Conservation (phyloP, 176 grass and related monocot genomes). For the Ampelocalamus luodianensis region DNA sequence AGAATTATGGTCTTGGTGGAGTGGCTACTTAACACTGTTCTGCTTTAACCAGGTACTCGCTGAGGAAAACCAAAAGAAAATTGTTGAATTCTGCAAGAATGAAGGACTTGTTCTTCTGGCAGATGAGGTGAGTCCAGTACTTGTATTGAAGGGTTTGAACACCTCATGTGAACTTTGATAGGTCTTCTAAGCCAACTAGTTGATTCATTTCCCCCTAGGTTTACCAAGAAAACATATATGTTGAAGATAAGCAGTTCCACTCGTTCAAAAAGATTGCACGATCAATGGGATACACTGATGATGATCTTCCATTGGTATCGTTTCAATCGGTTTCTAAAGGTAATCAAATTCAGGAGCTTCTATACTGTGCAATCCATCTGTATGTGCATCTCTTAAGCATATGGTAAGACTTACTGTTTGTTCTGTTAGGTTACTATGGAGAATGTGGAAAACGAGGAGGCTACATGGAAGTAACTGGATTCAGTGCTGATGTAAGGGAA, state of each 20-base stretch:
- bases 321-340: slow-evolving; percentile 96
- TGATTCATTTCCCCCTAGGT: slow-evolving; percentile 53
- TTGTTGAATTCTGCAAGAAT: slow-evolving; percentile 95
- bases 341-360: slow-evolving; percentile 34
- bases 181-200: slow-evolving; percentile 29
- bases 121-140: slow-evolving; percentile 64
- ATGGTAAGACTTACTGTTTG: slow-evolving; percentile 23
- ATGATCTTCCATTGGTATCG: slow-evolving; percentile 83
- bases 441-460: slow-evolving; percentile 99
- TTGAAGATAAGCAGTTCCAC: slow-evolving; percentile 82
- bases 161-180: slow-evolving; percentile 6
- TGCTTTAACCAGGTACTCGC: slow-evolving; percentile 67
- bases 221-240: slow-evolving; percentile 98
- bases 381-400: slow-evolving; percentile 6
- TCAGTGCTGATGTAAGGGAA: slow-evolving; percentile 88
- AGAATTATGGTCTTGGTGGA: background rate
- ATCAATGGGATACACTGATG: slow-evolving; percentile 80
- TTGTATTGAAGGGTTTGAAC: slow-evolving; percentile 19
- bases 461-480: slow-evolving; percentile 97
- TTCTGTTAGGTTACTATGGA: slow-evolving; percentile 76
- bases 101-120: slow-evolving; percentile 95
- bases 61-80: slow-evolving; percentile 87
- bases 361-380: background rate
- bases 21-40: slow-evolving; percentile 19
- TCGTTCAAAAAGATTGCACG: slow-evolving; percentile 95